Percentiles rank a stretch among this genome's conserved stretches.
Evolutionary conservation across 352 stramenopile genomes (phyloP).

Genomic region (Phytophthora aleatoria): DNA sequence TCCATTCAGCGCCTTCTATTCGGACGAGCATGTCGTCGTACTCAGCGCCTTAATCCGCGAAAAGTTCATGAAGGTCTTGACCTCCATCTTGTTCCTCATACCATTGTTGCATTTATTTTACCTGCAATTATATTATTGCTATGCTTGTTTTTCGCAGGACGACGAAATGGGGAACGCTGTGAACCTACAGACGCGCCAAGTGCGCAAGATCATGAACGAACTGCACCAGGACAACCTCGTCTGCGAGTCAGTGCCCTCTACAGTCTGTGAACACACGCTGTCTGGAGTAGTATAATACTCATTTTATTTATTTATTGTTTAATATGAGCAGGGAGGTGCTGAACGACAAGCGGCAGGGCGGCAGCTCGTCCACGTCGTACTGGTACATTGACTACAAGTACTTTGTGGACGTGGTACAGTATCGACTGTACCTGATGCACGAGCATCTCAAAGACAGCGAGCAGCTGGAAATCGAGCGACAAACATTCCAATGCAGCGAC

Average conservation of each 20-base stretch:
- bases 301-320: not conserved
- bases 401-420: constrained; percentile 90
- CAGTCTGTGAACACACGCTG: not conserved
- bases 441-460: constrained; percentile 87
- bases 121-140: constrained; percentile 1
- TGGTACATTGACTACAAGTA: constrained; percentile 95
- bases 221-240: constrained; percentile 86
- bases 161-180: constrained; percentile 89
- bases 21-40: constrained; percentile 89
- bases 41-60: constrained; percentile 84
- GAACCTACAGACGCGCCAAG: constrained; percentile 88
- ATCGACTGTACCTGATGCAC: constrained; percentile 88
- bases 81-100: not conserved
- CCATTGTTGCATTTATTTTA: not conserved
- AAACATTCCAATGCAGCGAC: constrained; percentile 88
- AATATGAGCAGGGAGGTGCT: constrained; percentile 66
- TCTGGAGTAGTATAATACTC: constrained; percentile 13
- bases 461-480: constrained; percentile 85
- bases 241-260: constrained; percentile 64
- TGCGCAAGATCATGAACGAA: constrained; percentile 91
- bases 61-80: constrained; percentile 84
- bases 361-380: constrained; percentile 89
- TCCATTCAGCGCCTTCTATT: constrained; percentile 77
- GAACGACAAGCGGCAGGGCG: constrained; percentile 84
- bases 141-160: constrained; percentile 45